phyloP scores from a whole-genome alignment of 1,284 basidiomycete genomes.

The Golubevia sp. region DNA sequence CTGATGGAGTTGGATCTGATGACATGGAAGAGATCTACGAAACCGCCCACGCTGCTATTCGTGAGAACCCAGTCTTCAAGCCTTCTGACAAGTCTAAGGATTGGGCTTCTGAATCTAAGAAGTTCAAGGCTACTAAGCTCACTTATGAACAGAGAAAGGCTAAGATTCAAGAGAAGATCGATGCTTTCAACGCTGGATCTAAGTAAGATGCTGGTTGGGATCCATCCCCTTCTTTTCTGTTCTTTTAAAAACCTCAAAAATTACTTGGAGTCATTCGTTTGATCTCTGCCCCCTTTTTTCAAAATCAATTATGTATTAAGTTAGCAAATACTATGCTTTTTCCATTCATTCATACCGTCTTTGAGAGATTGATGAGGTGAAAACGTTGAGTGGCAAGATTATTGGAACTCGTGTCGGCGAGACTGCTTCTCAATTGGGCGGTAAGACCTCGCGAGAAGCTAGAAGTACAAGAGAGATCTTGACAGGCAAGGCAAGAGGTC shows the following conservation, averaged over 20 bases:
- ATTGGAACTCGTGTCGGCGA: no score
- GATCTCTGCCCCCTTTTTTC: background rate
- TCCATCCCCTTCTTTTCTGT: background rate
- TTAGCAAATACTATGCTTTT: no score
- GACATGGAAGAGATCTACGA: conserved; percentile 97
- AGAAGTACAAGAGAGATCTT: no score
- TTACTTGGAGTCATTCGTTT: background rate
- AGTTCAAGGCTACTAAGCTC: conserved; percentile 75
- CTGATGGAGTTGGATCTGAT: conserved; percentile 91
- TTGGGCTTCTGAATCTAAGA: conserved; percentile 85
- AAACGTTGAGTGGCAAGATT: no score
- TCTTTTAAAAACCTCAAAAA: background rate
- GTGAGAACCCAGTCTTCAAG: conserved; percentile 89
- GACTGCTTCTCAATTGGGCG: no score
- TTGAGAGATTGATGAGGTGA: no score
- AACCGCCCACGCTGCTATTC: conserved; percentile 79
- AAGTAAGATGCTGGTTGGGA: background rate
- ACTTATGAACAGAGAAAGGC: conserved; percentile 71
- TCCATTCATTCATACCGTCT: no score
- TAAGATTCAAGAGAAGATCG: conserved; percentile 54
- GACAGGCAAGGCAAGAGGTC: no score
- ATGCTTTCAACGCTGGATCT: conserved; percentile 9
- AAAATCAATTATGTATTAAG: background rate
- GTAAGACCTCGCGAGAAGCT: no score
- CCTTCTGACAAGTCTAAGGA: conserved; percentile 86